Conservation (phyloP, 2,329 filamentous ascomycete species). For the Magnaporthiopsis incrustans region DNA sequence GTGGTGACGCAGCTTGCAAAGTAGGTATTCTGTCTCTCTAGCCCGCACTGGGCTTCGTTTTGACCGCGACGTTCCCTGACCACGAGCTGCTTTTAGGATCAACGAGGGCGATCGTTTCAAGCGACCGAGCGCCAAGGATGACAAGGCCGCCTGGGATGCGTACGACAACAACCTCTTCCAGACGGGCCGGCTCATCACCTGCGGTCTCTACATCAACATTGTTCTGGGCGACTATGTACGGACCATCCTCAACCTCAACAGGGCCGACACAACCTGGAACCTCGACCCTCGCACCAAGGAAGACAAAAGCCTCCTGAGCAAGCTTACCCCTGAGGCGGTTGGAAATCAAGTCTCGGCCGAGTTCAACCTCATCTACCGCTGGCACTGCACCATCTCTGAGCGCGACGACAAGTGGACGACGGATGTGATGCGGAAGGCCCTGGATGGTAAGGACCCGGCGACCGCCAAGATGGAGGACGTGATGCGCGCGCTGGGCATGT, state of each 20-base stretch:
- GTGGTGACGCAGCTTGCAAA: conserved; percentile 27
- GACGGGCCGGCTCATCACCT: conserved; percentile 36
- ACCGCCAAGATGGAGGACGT: conserved; percentile 39
- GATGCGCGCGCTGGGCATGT: conserved; percentile 35
- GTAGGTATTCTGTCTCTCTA: neutral
- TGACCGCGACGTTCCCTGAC: neutral
- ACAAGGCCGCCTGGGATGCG: conserved; percentile 25
- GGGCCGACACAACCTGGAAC: conserved; percentile 19
- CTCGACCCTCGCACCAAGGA: conserved; percentile 22
- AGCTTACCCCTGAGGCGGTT: conserved; percentile 26
- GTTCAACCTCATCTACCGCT: conserved; percentile 46
- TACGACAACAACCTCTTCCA: conserved; percentile 32
- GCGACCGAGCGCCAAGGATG: conserved; percentile 26
- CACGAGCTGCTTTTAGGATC: conserved; percentile 37
- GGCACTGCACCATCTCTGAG: conserved; percentile 34
- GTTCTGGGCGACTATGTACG: conserved; percentile 31
- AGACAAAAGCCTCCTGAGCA: conserved; percentile 17
- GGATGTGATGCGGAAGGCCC: conserved; percentile 25
- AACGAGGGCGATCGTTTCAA: conserved; percentile 58
- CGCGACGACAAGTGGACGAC: conserved; percentile 37
- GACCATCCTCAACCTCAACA: conserved; percentile 30
- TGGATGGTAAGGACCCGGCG: conserved; percentile 31
- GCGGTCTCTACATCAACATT: conserved; percentile 48
- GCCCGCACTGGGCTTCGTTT: neutral
- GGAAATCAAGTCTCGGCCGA: conserved; percentile 44